Evolutionary conservation across 345 rosid species (phyloP), one percentile per base, ranked within the genome.

Genomic region (Camelina laxa): DNA sequence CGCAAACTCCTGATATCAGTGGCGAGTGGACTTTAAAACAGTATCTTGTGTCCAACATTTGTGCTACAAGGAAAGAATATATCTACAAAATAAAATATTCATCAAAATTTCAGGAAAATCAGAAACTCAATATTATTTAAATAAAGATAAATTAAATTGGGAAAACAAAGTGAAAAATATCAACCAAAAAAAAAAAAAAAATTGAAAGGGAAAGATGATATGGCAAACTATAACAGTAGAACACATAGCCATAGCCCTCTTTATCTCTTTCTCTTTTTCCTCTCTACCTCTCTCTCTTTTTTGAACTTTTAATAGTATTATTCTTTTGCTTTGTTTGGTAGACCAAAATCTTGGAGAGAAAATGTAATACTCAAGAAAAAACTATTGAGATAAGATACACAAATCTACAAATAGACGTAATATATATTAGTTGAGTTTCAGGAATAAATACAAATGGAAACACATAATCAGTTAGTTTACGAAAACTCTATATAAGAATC

Each of bases 41-140:
- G 73, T 72, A 59, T 60, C 22, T 72, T 51, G 7, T 72, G 77
- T 66, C 77, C 51, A 72, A 66, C 81, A 77, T 77, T 65, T 77
- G 58, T 65, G 73, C 65, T 65, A 65, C 73, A 77, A 72, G 77
- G 7, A 72, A 77, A 72, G 77, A 39, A 77, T 77, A 59, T 11
- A 17, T 58, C 62, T 59, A 24, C 42, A 22, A 38, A 36, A 65
- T 21, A 58, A 24, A 50, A 27, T 38, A 64, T 65, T 67, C 51
- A 59, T 60, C 60, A 35, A 39, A 24, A 36, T 65, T 47, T 68
- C 63, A 62, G 45, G 65, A 57, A 63, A 17, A 27, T 48, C 53
- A 57, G 16, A 70, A 64, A 44, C 36, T 71, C 38, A 11, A 35
- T 62, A 6, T 2, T 39, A 16, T 12, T 10, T 31, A 38, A 45